These are phyloP conservation scores for Ophiocordyceps camponoti-leonardi DNA, from an alignment of 2,329 filamentous ascomycete species.

Conservation along the genomic window DNA sequence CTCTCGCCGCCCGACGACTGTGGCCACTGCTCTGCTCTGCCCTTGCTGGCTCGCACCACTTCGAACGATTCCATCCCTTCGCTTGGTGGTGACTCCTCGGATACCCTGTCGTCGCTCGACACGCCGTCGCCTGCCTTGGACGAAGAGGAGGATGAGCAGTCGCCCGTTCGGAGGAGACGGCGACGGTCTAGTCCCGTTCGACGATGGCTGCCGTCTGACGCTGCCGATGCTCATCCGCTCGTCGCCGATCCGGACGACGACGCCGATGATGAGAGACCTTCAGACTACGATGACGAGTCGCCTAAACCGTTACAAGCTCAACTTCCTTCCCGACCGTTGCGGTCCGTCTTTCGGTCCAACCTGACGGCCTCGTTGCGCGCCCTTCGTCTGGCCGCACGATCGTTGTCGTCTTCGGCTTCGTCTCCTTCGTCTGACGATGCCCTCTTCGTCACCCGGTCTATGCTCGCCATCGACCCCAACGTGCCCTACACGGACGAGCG, in stretches of 20 bases:
- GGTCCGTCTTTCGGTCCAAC: conserved; percentile 50
- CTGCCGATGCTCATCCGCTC: conserved; percentile 37
- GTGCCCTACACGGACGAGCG: conserved; percentile 53
- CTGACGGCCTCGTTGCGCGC: conserved; percentile 49
- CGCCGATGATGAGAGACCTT: conserved; percentile 4
- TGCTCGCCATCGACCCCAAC: conserved; percentile 48
- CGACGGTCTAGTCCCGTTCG: conserved; percentile 26
- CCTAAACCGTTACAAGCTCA: conserved; percentile 9
- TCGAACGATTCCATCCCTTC: conserved; percentile 47
- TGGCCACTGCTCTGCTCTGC: too few relatives aligned
- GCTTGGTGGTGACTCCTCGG: conserved; percentile 36
- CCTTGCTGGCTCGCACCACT: conserved; percentile 35
- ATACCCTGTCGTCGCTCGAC: conserved; percentile 28
- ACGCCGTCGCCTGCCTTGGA: conserved; percentile 25
- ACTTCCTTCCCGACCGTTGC: conserved; percentile 28
- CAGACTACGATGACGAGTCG: conserved; percentile 15
- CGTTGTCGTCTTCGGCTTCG: conserved; percentile 28
- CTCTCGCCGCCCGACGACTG: conserved; percentile 41
- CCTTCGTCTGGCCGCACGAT: conserved; percentile 44
- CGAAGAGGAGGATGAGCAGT: conserved; percentile 13
- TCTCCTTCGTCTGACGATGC: conserved; percentile 33
- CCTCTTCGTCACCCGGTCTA: conserved; percentile 43
- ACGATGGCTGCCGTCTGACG: conserved; percentile 21
- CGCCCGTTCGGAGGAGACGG: too few relatives aligned
- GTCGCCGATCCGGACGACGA: conserved; percentile 23